Percentiles rank a stretch among this genome's conserved stretches.
Conservation (phyloP, 2,329 filamentous ascomycete species). For the Botrytis sinoallii region DNA sequence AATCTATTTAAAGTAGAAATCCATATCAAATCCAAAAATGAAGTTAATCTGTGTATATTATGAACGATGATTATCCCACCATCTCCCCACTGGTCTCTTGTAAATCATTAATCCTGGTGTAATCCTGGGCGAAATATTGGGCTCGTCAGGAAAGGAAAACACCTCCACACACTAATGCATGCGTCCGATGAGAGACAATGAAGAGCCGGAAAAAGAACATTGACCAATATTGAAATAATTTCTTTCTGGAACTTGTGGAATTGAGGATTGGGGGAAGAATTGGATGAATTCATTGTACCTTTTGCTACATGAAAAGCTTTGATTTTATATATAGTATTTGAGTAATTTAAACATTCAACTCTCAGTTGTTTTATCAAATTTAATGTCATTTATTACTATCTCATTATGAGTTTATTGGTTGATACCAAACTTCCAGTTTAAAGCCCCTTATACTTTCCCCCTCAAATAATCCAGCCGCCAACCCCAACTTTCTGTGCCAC, state of each 20-base stretch:
- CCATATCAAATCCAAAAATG: not conserved
- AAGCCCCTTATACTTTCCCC: slow-evolving; percentile 2
- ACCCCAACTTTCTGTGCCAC: slow-evolving; percentile 1
- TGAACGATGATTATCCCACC: not conserved
- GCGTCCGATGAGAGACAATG: slow-evolving; percentile 11
- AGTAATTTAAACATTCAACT: not conserved
- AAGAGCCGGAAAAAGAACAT: not conserved
- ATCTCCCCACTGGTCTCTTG: not conserved
- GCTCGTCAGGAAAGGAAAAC: not conserved
- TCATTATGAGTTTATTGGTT: not conserved
- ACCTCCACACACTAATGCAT: slow-evolving; percentile 1
- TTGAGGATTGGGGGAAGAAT: not conserved
- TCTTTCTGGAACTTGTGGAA: slow-evolving; percentile 8
- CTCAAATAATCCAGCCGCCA: not conserved
- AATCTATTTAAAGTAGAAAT: not conserved
- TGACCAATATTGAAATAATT: not conserved
- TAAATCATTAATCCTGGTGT: not conserved
- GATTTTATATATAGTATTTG: not conserved
- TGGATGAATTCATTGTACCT: not conserved
- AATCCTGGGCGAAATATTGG: not conserved
- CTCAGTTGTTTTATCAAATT: not conserved
- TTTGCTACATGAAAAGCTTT: not conserved
- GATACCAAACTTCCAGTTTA: not conserved
- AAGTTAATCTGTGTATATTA: not conserved
- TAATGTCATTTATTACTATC: not conserved